Evolutionary conservation across 2,329 filamentous ascomycete genomes (phyloP).

Genomic region (Fusarium sp.): DNA sequence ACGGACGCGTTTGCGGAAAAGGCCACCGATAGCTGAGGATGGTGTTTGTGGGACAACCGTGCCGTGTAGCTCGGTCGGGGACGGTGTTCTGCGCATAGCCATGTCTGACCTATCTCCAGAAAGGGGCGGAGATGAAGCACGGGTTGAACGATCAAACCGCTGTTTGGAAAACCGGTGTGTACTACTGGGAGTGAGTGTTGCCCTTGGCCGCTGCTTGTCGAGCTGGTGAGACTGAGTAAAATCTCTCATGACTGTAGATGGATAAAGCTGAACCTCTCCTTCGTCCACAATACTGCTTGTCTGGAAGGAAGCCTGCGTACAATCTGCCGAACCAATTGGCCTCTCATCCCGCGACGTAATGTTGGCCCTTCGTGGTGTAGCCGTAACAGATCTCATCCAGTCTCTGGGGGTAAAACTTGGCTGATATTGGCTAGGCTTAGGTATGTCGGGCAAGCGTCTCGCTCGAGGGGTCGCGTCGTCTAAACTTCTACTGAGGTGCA

Average conservation of each 20-base stretch:
- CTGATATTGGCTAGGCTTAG: slow-evolving; percentile 7
- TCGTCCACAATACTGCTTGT: background rate
- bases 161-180: slow-evolving; percentile 24
- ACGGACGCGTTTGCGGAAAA: slow-evolving; percentile 48
- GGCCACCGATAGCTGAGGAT: slow-evolving; percentile 41
- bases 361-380: slow-evolving; percentile 25
- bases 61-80: slow-evolving; percentile 20
- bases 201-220: slow-evolving; percentile 9
- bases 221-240: slow-evolving; percentile 20
- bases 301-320: background rate
- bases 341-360: slow-evolving; percentile 5
- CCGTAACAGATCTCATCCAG: slow-evolving; percentile 22
- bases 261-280: slow-evolving; percentile 6
- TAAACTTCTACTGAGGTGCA: background rate
- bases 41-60: slow-evolving; percentile 33
- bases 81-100: slow-evolving; percentile 13
- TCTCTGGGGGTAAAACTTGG: slow-evolving; percentile 16
- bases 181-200: slow-evolving; percentile 16
- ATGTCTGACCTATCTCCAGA: background rate
- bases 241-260: slow-evolving; percentile 19
- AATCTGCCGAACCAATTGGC: background rate
- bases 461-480: slow-evolving; percentile 10
- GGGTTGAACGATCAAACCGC: slow-evolving; percentile 18
- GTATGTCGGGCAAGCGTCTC: slow-evolving; percentile 10
- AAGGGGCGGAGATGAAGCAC: slow-evolving; percentile 11